phyloP scores from a whole-genome alignment of 169 alveolate species.

The Plasmodium ovale region DNA sequence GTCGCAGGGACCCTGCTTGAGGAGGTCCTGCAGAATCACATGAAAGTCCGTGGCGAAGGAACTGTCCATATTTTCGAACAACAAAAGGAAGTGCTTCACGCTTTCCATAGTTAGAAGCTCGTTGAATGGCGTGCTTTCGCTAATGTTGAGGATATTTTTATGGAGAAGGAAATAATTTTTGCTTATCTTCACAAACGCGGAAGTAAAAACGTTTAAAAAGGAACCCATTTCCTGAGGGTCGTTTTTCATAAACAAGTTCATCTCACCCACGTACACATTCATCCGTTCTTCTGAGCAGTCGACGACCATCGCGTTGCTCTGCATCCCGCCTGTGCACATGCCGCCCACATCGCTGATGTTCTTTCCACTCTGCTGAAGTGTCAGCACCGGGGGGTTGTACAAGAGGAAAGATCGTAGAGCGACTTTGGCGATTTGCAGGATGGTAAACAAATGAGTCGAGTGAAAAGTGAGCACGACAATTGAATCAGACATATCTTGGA shows the following conservation, averaged over 20 bases:
- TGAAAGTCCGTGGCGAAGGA: constrained; percentile 17
- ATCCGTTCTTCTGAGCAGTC: constrained; percentile 17
- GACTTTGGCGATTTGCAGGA: constrained; percentile 23
- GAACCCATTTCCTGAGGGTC: constrained; percentile 44
- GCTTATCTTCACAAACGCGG: constrained; percentile 25
- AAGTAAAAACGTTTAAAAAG: constrained; percentile 22
- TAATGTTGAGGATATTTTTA: constrained; percentile 13
- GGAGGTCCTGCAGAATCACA: constrained; percentile 14
- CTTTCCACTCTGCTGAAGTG: constrained; percentile 10
- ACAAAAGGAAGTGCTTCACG: constrained; percentile 16
- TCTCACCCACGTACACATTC: constrained; percentile 41
- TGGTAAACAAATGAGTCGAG: not conserved
- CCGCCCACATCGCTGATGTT: not conserved
- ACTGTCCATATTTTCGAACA: constrained; percentile 19
- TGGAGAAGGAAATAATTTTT: constrained; percentile 51
- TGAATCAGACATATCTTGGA: constrained; percentile 35
- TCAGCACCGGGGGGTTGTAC: constrained; percentile 19
- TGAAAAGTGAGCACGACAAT: constrained; percentile 14
- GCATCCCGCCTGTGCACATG: too few species aligned
- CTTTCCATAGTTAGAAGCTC: constrained; percentile 34
- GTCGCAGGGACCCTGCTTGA: constrained; percentile 28
- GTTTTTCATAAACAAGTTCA: constrained; percentile 54
- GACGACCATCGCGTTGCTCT: not conserved
- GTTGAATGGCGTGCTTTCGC: constrained; percentile 8
- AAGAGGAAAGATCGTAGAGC: constrained; percentile 12